Evolutionary conservation across 2,329 filamentous ascomycete genomes (phyloP).

Genomic region (Alternaria angustiovoidea): DNA sequence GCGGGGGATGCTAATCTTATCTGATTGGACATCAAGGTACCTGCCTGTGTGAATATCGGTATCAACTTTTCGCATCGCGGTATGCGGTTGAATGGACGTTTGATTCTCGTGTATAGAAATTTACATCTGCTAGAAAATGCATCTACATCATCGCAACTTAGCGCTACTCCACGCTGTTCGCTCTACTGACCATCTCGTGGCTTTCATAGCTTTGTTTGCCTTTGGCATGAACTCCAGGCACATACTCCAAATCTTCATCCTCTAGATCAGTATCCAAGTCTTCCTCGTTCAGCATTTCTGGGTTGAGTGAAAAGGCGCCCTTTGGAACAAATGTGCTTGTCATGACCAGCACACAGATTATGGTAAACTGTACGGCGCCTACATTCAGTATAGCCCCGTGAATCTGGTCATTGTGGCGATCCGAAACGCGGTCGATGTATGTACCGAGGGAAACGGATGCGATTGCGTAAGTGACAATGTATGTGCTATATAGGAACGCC

Average conservation of each 20-base stretch:
- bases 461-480: conserved; percentile 59
- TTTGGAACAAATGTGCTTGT: conserved; percentile 58
- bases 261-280: conserved; percentile 46
- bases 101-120: background rate
- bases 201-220: conserved; percentile 33
- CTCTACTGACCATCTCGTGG: conserved; percentile 33
- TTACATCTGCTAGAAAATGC: background rate
- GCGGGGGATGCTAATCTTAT: background rate
- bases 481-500: conserved; percentile 61
- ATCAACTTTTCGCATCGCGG: background rate
- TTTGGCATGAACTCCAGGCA: conserved; percentile 27
- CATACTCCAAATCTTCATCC: conserved; percentile 37
- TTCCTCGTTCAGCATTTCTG: conserved; percentile 53
- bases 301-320: conserved; percentile 57
- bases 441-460: conserved; percentile 55
- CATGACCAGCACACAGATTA: conserved; percentile 55
- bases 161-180: conserved; percentile 19
- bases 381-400: conserved; percentile 55
- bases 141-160: background rate
- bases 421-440: conserved; percentile 57
- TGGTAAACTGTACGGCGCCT: conserved; percentile 59
- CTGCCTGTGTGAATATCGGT: background rate
- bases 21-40: background rate
- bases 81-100: background rate
- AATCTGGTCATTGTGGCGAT: conserved; percentile 48